phyloP scores from a whole-genome alignment of 2,329 filamentous ascomycete species.

The Cordyceps cateniannulata region DNA sequence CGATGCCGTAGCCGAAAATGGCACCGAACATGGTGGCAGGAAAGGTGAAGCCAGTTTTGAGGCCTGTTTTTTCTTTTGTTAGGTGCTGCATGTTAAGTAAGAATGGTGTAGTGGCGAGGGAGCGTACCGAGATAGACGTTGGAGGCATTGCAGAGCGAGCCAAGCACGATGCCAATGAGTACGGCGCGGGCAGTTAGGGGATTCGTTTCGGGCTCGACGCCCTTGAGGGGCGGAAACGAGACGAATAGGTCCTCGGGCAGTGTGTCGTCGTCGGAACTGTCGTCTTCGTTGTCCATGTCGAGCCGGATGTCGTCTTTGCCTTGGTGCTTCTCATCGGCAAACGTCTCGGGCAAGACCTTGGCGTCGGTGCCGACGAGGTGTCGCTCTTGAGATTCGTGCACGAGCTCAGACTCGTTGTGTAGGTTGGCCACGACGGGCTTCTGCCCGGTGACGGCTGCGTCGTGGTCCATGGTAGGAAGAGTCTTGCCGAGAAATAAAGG shows the following conservation, averaged over 20 bases:
- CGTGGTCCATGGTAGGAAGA: neutral
- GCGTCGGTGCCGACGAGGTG: conserved; percentile 13
- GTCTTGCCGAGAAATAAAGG: neutral
- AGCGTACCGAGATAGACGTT: conserved; percentile 52
- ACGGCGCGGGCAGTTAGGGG: conserved; percentile 52
- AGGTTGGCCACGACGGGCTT: neutral
- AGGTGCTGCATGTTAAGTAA: too few relatives aligned
- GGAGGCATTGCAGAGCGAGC: conserved; percentile 54
- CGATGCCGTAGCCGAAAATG: conserved; percentile 53
- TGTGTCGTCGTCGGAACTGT: conserved; percentile 22
- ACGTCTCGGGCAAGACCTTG: neutral
- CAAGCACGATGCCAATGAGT: conserved; percentile 47
- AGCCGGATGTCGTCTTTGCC: neutral
- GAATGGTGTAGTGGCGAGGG: neutral
- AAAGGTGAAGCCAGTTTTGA: conserved; percentile 47
- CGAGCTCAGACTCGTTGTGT: neutral
- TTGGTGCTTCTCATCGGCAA: neutral
- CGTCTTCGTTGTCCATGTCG: conserved; percentile 18
- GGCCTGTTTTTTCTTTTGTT: conserved; percentile 23
- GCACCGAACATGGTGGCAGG: conserved; percentile 43
- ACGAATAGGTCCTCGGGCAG: conserved; percentile 24
- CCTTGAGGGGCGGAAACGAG: conserved; percentile 36
- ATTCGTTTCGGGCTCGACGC: conserved; percentile 32
- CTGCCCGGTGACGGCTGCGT: neutral
- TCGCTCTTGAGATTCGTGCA: neutral